Evolutionary conservation across 352 stramenopile species (phyloP), one percentile per base, ranked within the genome.

Genomic region (Globisporangium iwayamae): DNA sequence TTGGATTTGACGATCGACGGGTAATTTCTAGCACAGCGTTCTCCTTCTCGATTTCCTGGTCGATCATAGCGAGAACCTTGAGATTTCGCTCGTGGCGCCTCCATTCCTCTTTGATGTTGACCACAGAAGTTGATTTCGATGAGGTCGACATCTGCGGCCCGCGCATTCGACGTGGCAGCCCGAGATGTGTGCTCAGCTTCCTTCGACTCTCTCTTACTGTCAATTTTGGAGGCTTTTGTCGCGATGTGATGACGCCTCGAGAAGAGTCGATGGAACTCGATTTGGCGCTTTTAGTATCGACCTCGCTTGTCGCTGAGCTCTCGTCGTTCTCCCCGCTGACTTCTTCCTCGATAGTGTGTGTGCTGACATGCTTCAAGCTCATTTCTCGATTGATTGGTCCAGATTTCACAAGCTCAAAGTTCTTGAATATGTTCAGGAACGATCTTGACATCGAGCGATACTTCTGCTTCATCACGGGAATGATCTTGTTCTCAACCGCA

Each of bases 401-500:
- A 3, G 52, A 9, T 34, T 65, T 65, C 3, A 56, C 60, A 16
- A 67, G 60, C 52, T 72, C 61, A 14, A 79, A 59, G 52, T 79
- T 79, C 51, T 65, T 74, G 41, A 68, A 57, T 18, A 79, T 74
- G 51, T 70, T 76, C 16, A 64, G 30, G 13, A 70, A 74, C 7
- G 66, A 61, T 4, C 41, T 32, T 25, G 54, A 50, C 18, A 67
- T 59, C 1, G 60, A 62, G 6, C 36, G 36, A 22, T 74, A 66
- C 53, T 79, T 76, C 13, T 22, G 38, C 2, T 60, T 57, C 59
- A 76, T 67, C 2, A 58, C 48, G 2, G 72, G 61, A 2, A 63
- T 32, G 20, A 79, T 55, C 41, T 69, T 68, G 3, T 46, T 28
- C 41, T 79, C 72, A 14, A 79, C 46, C 6, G 64, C n/a, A 4